phyloP scores from a whole-genome alignment of 192 early-diverging fungal genomes.

The Dissophora ornata region DNA sequence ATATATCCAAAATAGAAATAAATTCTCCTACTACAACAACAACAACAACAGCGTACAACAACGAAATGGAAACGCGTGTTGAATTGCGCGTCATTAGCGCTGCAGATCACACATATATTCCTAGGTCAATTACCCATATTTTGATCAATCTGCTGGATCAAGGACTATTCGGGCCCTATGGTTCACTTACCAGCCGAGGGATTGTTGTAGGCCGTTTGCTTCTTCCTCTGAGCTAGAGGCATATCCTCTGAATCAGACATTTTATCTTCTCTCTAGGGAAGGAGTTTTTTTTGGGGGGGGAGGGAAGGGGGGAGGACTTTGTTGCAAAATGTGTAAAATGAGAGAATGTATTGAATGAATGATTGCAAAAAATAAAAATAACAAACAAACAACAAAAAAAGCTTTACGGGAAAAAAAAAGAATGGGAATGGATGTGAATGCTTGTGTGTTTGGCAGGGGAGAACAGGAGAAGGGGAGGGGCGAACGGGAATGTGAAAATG shows the following conservation, averaged over 20 bases:
- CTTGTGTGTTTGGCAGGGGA: not conserved
- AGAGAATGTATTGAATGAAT: too few relatives aligned
- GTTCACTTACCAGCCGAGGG: slow-evolving; percentile 23
- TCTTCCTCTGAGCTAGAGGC: slow-evolving; percentile 41
- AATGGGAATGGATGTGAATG: too few relatives aligned
- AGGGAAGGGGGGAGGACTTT: not conserved
- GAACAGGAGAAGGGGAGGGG: not conserved
- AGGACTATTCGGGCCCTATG: too few relatives aligned
- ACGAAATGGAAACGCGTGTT: too few relatives aligned
- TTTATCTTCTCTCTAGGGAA: not conserved
- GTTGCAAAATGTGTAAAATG: too few relatives aligned
- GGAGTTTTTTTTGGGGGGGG: not conserved
- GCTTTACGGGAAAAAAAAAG: too few relatives aligned
- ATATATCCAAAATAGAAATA: slow-evolving; percentile 6
- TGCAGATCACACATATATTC: too few relatives aligned
- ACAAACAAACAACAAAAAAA: not conserved
- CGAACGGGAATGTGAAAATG: not conserved
- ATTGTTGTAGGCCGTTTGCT: not conserved
- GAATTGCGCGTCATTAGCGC: too few relatives aligned
- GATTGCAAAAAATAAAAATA: slow-evolving; percentile 1
- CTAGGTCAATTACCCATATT: too few relatives aligned
- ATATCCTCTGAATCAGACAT: slow-evolving; percentile 62
- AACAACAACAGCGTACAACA: too few relatives aligned
- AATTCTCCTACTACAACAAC: not conserved
- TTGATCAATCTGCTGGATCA: too few relatives aligned